Evolutionary conservation across 192 early-diverging fungal species (phyloP).

Genomic region (Neocallimastix lanati): DNA sequence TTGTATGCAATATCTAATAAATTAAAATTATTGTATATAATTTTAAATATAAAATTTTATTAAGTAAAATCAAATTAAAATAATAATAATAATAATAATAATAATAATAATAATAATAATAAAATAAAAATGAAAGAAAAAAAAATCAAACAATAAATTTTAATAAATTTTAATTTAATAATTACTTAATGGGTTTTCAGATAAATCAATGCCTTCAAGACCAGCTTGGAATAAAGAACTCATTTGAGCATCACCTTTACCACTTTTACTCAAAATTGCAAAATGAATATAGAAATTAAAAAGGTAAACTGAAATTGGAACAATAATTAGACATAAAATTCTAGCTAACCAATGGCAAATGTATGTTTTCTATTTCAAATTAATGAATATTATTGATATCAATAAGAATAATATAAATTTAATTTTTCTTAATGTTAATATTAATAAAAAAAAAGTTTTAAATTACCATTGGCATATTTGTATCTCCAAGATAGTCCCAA

Average conservation of each 20-base stretch:
- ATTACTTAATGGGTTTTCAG: slow-evolving; percentile 59
- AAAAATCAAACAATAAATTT: no score
- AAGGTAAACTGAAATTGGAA: not conserved
- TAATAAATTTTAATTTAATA: not conserved
- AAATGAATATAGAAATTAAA: slow-evolving; percentile 1
- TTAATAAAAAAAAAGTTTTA: no score
- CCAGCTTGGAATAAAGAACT: slow-evolving; percentile 85
- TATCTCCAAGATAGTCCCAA: not conserved
- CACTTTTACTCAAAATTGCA: slow-evolving; percentile 10
- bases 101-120: no score
- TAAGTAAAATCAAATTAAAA: no score
- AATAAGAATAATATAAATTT: no score
- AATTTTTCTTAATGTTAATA: no score
- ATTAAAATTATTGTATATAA: no score
- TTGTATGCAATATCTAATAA: not conserved
- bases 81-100: no score
- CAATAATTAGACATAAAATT: not conserved
- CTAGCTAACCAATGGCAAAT: not conserved
- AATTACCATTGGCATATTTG: not conserved
- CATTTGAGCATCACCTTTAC: slow-evolving; percentile 88
- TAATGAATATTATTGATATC: no score
- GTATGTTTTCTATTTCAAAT: not conserved
- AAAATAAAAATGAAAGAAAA: no score
- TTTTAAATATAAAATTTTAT: no score
- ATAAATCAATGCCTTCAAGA: slow-evolving; percentile 59